Evolutionary conservation across 2,329 filamentous ascomycete species (phyloP).

Genomic region (Biscogniauxia mediterranea): DNA sequence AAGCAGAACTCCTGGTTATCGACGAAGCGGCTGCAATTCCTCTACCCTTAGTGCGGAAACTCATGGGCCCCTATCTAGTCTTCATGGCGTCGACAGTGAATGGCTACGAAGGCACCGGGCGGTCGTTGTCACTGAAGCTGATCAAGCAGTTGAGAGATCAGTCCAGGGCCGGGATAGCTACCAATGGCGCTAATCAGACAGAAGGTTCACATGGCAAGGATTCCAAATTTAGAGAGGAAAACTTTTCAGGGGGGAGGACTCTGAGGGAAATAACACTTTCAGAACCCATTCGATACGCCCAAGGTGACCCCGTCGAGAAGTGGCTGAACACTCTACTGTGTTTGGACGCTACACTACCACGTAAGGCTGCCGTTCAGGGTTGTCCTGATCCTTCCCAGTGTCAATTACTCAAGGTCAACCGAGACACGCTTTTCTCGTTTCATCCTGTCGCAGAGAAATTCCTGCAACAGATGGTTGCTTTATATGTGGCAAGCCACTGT

Average conservation of each 20-base stretch:
- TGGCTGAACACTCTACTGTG: constrained; percentile 96
- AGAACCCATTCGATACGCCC: constrained; percentile 92
- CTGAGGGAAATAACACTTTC: constrained; percentile 88
- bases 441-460: constrained; percentile 97
- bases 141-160: constrained; percentile 97
- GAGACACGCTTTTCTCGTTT: constrained; percentile 96
- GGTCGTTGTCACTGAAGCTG: constrained; percentile 90
- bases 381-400: constrained; percentile 90
- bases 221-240: constrained; percentile 60
- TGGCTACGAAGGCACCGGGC: constrained; percentile 94
- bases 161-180: constrained; percentile 63
- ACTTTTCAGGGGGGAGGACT: constrained; percentile 66
- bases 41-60: constrained; percentile 83
- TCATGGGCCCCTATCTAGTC: constrained; percentile 94
- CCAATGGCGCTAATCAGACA: constrained; percentile 60
- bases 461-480: constrained; percentile 94
- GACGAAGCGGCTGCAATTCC: constrained; percentile 98
- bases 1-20: constrained; percentile 93
- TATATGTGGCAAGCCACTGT: constrained; percentile 93
- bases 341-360: constrained; percentile 86
- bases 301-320: constrained; percentile 87
- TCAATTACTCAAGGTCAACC: constrained; percentile 89
- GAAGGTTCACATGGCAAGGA: constrained; percentile 78
- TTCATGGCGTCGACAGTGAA: constrained; percentile 99
- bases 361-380: constrained; percentile 68